These are phyloP conservation scores for Candida morakotiae DNA, from an alignment of 805 yeast genomes.

Conservation along the genomic window DNA sequence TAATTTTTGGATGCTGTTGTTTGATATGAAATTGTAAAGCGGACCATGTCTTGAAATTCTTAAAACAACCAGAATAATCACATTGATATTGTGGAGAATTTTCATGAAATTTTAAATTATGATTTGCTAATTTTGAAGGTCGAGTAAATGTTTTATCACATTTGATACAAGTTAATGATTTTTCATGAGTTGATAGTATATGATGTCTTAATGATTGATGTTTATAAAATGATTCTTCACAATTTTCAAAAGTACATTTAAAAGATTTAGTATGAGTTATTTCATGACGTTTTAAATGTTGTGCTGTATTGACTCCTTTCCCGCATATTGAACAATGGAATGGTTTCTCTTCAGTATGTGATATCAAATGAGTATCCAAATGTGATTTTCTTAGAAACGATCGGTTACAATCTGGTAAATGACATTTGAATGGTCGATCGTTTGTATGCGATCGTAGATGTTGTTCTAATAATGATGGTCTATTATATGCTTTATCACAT, in stretches of 20 bases:
- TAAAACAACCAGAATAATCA: slow-evolving; percentile 56
- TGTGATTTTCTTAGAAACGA: slow-evolving; percentile 76
- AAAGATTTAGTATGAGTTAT: slow-evolving; percentile 70
- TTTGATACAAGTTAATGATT: slow-evolving; percentile 49
- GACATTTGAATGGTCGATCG: slow-evolving; percentile 73
- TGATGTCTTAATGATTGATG: slow-evolving; percentile 78
- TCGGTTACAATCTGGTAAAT: slow-evolving; percentile 48
- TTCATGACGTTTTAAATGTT: slow-evolving; percentile 82
- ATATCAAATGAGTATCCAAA: slow-evolving; percentile 66
- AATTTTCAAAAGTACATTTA: slow-evolving; percentile 55
- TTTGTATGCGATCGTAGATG: slow-evolving; percentile 76
- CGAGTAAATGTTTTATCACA: slow-evolving; percentile 66
- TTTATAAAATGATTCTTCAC: slow-evolving; percentile 66
- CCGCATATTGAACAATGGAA: slow-evolving; percentile 70
- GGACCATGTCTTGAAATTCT: slow-evolving; percentile 65
- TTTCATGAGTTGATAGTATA: slow-evolving; percentile 55
- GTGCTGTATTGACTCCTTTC: slow-evolving; percentile 76
- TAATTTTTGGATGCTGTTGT: slow-evolving; percentile 66
- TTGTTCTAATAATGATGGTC: slow-evolving; percentile 81
- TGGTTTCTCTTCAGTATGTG: slow-evolving; percentile 63
- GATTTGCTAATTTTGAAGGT: slow-evolving; percentile 63
- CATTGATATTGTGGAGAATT: slow-evolving; percentile 54
- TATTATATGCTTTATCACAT: slow-evolving; percentile 72
- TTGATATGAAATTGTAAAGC: slow-evolving; percentile 68
- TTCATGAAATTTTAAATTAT: slow-evolving; percentile 63